Base-by-base conservation (phyloP, 331 rosid species). In the Malus hybrid region DNA sequence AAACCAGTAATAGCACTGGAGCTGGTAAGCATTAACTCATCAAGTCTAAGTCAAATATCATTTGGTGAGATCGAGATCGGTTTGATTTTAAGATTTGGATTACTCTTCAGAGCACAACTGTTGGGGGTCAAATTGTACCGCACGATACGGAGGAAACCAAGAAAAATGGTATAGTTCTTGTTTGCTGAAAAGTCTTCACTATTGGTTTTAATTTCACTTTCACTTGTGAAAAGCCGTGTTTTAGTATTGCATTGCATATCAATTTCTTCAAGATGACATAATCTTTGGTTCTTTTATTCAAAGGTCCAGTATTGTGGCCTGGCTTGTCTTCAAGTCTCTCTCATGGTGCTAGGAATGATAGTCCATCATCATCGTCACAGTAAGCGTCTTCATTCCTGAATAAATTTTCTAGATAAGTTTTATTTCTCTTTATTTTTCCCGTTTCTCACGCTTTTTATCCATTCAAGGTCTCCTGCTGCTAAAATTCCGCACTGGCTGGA, bases 301-400 rank as follows among this genome's bases (percentile, higher is more conserved):
- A 82, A 80, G 88, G 84, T 82, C 82, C 83, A 78, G 80, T 76
- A 79, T 80, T 84, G 84, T 90, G 90, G 96, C 88, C 97, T 61
- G 89, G 84, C 77, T 82, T 87, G 84, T 79, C 89, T 62, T 72
- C 82, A 22, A 71, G 28, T 34, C 66, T 62, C 26, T 73, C 84
- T 11, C 68, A 13, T 30, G 64, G 36, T 73, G 77, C 79, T 48
- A 84, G 79, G 77, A 80, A 16, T 26, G 55, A 28, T 50, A 80
- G 79, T 64, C 85, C 80, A 77, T n/a, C 42, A 62, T 34, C 81
- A 75, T 16, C 24, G 62, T 34, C 29, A 60, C 81, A 19, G 96
- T 90, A 88, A 88, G 7, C 70, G 4, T 77, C 78, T 73, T 81
- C 65, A 57, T 20, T 68, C 70, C 66, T 36, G 42, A 11, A 42